Base-by-base conservation (phyloP, 345 rosid species). In the Eucalyptus cloeziana region DNA sequence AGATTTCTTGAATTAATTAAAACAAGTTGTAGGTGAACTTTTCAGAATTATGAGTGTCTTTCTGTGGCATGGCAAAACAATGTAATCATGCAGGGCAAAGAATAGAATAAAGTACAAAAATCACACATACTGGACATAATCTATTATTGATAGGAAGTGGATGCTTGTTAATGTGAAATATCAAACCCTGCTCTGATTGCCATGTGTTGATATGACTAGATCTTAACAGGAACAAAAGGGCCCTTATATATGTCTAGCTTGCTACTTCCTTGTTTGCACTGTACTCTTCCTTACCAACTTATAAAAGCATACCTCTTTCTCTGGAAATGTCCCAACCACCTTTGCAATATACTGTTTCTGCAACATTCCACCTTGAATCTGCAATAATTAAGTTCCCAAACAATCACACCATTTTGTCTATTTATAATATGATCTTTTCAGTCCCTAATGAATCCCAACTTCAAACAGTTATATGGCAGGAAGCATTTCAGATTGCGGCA, bases 291-390 rank as follows among this genome's bases (percentile, higher is more conserved):
- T 11, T 47, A 47, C 49, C 49, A 47, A 47, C 49, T 47, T 47
- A 11, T 47, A 47, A 47, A 47, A 47, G 49, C 49, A 47, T 47
- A 47, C 13, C 49, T 47, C 49, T 47, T 47, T 47, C 49, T 47
- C 49, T 11, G 49, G 49, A 47, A 47, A 47, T 11, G 49, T 47
- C 49, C 49, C 49, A 47, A 47, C 87, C 50, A 97, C 96, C 91
- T 91, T 97, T 76, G 99, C 98, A 81, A 96, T 91, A 90, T 96
- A 97, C 86, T 92, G 95, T 90, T 97, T 97, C 89, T 94, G 94
- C 90, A 96, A 94, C 88, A 90, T 86, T 88, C 99, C 98, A 89
- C 94, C 96, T 91, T 96, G 96, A 89, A 97, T 97, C 99, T 96
- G 92, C 92, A 43, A 43, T 43, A 6, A 43, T 43, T 43, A 43